Evolutionary conservation across 805 yeast genomes (phyloP), one percentile per base, ranked within the genome.

Genomic region (Metschnikowia koreensis): DNA sequence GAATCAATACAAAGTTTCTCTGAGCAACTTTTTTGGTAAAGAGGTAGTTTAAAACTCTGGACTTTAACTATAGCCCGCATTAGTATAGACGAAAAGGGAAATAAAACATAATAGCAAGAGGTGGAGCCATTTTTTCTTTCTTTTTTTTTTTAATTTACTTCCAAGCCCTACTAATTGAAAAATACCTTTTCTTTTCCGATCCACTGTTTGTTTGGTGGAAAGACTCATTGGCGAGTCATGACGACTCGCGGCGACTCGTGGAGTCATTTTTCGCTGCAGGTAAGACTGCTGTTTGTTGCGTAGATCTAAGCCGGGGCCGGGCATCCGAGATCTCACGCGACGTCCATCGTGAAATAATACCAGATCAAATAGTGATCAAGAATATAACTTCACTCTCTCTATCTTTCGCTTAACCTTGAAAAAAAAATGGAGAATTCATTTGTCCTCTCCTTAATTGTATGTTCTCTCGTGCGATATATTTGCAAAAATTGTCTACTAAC

Each of bases 401-500:
- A n/a, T n/a, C n/a, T n/a, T n/a, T 29, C 44, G 36, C 44, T 29
- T 7, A 3, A 28, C 36, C 3, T 31, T 10, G 13, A 9, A 31
- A 15, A 36, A 9, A 31, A 15, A 36, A 68, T 68, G 73, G 70
- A 68, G 52, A 64, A 62, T 48, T 59, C 66, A 17, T 69, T 70
- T 54, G 41, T 69, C 46, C 57, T 66, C 44, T 70, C 74, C 43
- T 57, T 70, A 45, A 61, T 70, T 11, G 74, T 69, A 68, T 37
- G 74, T 68, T 15, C 6, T 44, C 13, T 33, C 31, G 15, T 12
- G 34, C 17, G 26, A 34, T 9, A n/a, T 34, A 29, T 15, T 16
- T 31, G 27, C 17, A 6, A 9, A 11, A 47, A 46, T 5, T 15
- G 11, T 28, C 41, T 49, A 56, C 62, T 60, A 61, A 59, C 45